Evolutionary conservation across 495 filamentous ascomycete genomes (phyloP), one percentile per base, ranked within the genome.

Genomic region (Neurospora sp.): DNA sequence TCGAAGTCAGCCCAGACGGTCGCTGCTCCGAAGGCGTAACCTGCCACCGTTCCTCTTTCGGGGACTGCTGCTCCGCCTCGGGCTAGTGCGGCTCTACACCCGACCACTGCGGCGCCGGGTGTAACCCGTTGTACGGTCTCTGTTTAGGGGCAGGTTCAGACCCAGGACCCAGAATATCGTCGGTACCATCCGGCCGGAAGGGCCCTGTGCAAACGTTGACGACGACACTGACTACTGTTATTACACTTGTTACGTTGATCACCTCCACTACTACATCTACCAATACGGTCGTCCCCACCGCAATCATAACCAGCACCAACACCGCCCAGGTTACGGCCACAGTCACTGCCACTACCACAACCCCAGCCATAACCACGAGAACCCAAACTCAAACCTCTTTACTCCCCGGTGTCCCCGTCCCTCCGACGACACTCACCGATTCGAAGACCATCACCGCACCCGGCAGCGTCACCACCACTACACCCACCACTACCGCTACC

Each of bases 21-120:
- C 84, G 79, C n/a, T 90, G 88, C 76, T 87, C 88, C 31, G 71
- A 73, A 13, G 82, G 81, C 4, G 77, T 84, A 15, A 89, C 87
- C 15, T 90, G 88, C 75, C 74, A 79, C 9, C 84, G 86, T 1
- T 83, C 86, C 72, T 8, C 70, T 74, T 75, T 84, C 80, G 81
- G 82, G 36, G 76, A 80, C 70, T 83, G 82, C 74, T 82, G 88
- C 83, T 80, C 81, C 73, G 59, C 78, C 73, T 76, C 82, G 71
- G 82, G 83, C 38, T 81, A 77, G 70, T 89, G 87, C 78, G 87
- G 88, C 9, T 84, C 83, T 69, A 84, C 84, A 0, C 82, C 81
- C 9, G 78, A 81, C 34, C 83, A 87, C 76, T 90, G 88, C 75
- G 85, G 85, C 34, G 73, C 72, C 1, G 86, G 83, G 9, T 91